Evolutionary conservation across 805 yeast genomes (phyloP).

Genomic region (Pichia sporocuriosa): DNA sequence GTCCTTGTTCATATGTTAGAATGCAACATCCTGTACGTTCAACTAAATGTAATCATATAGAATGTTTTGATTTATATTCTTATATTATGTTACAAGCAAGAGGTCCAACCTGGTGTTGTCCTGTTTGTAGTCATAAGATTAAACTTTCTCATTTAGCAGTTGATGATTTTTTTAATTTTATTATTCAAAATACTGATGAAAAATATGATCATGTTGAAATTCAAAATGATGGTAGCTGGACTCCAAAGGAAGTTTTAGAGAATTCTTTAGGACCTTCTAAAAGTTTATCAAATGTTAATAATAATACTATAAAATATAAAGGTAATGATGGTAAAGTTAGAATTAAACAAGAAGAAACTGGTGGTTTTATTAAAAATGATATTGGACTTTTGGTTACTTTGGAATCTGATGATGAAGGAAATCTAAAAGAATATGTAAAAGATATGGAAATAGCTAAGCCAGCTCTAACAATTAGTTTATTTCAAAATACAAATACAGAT

Average conservation of each 20-base stretch:
- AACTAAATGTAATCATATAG: constrained; percentile 66
- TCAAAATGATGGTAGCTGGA: constrained; percentile 71
- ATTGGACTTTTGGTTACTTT: constrained; percentile 6
- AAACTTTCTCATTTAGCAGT: constrained; percentile 54
- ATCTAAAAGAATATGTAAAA: no score
- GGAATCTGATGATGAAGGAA: constrained; percentile 8
- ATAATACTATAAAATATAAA: no score
- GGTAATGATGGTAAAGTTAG: neutral
- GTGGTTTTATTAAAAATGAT: constrained; percentile 6
- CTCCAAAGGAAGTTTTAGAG: constrained; percentile 20
- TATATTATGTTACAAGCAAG: constrained; percentile 71
- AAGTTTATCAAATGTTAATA: neutral
- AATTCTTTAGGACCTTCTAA: constrained; percentile 4
- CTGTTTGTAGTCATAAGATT: constrained; percentile 59
- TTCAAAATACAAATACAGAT: neutral
- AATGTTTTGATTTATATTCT: constrained; percentile 79
- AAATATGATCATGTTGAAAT: constrained; percentile 63
- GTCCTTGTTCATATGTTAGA: constrained; percentile 70
- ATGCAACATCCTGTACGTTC: constrained; percentile 72
- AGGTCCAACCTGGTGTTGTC: constrained; percentile 84
- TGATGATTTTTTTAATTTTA: constrained; percentile 65
- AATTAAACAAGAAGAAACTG: constrained; percentile 12
- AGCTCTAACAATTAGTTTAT: neutral
- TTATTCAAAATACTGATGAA: constrained; percentile 45
- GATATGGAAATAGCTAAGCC: neutral